Base-by-base conservation (phyloP, 495 filamentous ascomycete species). In the Trichocladium antarcticum region DNA sequence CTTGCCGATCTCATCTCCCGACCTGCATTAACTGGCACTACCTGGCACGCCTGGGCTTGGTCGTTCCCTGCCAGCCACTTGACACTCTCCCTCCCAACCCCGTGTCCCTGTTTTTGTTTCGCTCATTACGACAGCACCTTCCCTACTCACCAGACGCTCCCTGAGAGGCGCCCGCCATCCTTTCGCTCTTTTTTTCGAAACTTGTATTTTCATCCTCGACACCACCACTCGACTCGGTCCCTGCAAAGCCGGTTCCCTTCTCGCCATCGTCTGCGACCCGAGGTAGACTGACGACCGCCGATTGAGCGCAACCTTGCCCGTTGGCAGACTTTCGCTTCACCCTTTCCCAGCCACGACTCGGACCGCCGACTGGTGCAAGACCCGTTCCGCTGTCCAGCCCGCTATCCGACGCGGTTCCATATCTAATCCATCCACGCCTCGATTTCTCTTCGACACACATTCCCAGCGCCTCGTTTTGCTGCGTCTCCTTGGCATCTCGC, bases 251-350 rank as follows among this genome's bases (percentile, higher is more conserved):
- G 28, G 24, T 32, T 48, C 17, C 28, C 10, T 47, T 37, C 20
- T 45, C 41, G 9, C 41, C 32, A 20, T 41, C 46, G 31, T 49
- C 21, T 40, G 24, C 24, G 24, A 27, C 24, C 24, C 24, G 24
- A 27, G 4, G 24, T 8, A 3, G 24, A 27, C 24, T 42, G 12
- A 37, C 34, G 7, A 55, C 48, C 29, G 28, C 37, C 16, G 42
- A 36, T 47, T 44, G 41, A 35, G 29, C 42, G 42, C 36, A 29
- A 21, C 16, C n/a, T n/a, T n/a, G 11, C 31, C 21, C 31, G 45
- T 35, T 44, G 52, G 56, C 58, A 58, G 55, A 50, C 40, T 61
- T 49, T 61, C 58, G 58, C 58, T 61, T 54, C 45, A 39, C 31
- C 31, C n/a, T n/a, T 39, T 9, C 31, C 54, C 51, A 55, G 51